These are phyloP conservation scores for Verbena officinalis DNA, from an alignment of 257 asterid species.

Conservation along the genomic window DNA sequence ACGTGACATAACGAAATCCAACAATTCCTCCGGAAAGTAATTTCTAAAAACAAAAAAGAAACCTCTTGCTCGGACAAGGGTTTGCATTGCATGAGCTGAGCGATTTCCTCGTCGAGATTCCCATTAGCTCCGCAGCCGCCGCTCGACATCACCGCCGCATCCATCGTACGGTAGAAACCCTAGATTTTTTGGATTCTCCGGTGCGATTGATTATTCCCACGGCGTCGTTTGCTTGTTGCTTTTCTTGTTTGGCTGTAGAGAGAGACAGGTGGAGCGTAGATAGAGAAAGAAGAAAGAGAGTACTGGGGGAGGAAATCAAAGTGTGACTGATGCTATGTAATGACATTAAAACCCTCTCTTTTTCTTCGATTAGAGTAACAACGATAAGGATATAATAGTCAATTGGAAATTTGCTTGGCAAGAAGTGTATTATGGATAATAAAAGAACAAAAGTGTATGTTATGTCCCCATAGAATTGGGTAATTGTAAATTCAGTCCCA, in stretches of 20 bases:
- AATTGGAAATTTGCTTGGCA: not conserved
- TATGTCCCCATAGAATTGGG: too few relatives aligned
- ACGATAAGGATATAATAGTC: not conserved
- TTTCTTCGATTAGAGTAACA: not conserved
- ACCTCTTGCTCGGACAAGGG: conserved; percentile 69
- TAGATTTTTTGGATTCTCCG: conserved; percentile 1
- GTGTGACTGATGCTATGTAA: not conserved
- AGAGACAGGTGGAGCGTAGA: not conserved
- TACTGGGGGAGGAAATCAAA: conserved; percentile 5
- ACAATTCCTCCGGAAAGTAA: not conserved
- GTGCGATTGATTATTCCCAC: not conserved
- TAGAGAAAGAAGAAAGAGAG: not conserved
- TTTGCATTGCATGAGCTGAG: conserved; percentile 72
- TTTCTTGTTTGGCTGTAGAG: not conserved
- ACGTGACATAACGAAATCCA: not conserved
- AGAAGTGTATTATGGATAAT: not conserved
- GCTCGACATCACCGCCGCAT: conserved; percentile 41
- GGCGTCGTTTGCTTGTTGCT: conserved; percentile 24
- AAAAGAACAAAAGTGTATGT: not conserved
- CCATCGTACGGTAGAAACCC: conserved; percentile 28
- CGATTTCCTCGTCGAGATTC: conserved; percentile 58
- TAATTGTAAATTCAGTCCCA: too few relatives aligned
- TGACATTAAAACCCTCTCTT: not conserved
- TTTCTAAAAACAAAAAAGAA: not conserved
- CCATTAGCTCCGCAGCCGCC: conserved; percentile 42